A percentile compares a stretch with the other conserved stretches of the same genome.
Evolutionary conservation across 2,329 filamentous ascomycete genomes (phyloP).

Genomic region (Truncatella angustata): DNA sequence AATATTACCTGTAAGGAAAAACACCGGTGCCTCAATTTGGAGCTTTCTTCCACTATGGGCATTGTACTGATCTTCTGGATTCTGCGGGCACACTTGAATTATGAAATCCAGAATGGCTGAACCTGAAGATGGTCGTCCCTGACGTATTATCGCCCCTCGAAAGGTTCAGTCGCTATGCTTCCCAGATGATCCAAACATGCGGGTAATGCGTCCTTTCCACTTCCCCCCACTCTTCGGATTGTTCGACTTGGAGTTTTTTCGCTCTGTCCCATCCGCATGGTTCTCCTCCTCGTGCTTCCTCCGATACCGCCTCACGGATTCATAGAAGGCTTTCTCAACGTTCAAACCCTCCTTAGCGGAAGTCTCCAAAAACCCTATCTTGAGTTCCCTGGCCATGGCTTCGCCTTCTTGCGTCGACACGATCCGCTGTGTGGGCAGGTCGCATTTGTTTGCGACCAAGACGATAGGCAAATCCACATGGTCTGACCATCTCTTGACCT

Average conservation of each 20-base stretch:
- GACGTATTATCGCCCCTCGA: too few relatives aligned
- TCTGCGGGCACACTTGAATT: neutral
- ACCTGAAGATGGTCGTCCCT: too few relatives aligned
- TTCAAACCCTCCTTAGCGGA: conserved; percentile 98
- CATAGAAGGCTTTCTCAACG: conserved; percentile 97
- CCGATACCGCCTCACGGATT: conserved; percentile 87
- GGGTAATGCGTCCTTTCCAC: neutral
- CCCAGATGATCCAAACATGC: conserved; percentile 2
- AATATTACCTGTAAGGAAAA: too few relatives aligned
- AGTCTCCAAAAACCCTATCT: conserved; percentile 94
- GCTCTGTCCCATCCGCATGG: neutral
- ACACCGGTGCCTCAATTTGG: neutral
- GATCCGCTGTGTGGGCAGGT: conserved; percentile 90
- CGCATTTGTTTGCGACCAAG: conserved; percentile 98
- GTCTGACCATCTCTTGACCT: conserved; percentile 76
- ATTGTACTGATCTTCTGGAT: neutral
- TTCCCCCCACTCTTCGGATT: neutral
- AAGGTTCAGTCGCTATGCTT: neutral
- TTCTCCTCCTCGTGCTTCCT: conserved; percentile 65
- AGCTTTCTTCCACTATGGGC: too few relatives aligned
- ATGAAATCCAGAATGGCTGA: neutral
- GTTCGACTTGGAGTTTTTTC: neutral
- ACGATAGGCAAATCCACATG: conserved; percentile 86
- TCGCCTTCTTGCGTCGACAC: conserved; percentile 97
- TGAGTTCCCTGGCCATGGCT: conserved; percentile 83